Evolutionary conservation across 768 basidiomycete genomes (phyloP), one percentile per base, ranked within the genome.

Genomic region (Phylloporus sp.): DNA sequence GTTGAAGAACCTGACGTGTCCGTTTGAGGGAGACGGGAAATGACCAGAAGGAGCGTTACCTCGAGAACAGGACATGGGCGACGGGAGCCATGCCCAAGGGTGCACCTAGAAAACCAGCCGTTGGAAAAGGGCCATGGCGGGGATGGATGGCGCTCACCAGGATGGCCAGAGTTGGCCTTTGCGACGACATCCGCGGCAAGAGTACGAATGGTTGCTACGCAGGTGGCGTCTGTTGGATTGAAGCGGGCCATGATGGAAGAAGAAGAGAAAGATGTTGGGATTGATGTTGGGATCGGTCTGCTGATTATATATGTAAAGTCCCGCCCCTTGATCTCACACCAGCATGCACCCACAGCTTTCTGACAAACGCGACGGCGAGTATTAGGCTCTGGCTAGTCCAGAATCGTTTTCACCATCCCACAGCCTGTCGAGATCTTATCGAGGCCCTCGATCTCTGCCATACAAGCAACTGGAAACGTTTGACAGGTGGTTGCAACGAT

Each of bases 111-210:
- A 26, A 11, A n/a, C 1, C 21, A 7, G 33, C 32, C 10, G 38
- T 28, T 38, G 50, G 15, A 4, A 17, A 20, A 1, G 15, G 24
- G 24, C 21, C n/a, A n/a, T 42, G 14, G 26, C 5, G 5, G 5
- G 4, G 13, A 9, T 9, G 13, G 33, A 34, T 10, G 18, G n/a
- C 5, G 10, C 40, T 46, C 17, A 55, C 90, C 90, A 52, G 90
- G 92, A 69, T 94, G 92, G 48, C 92, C 92, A 57, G 90, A 92
- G 80, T 95, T 95, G 60, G 91, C 86, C 71, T 90, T 88, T 54
- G 69, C 82, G 38, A 89, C 86, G 56, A 82, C 75, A 71, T 85
- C 85, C 29, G 79, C 84, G 45, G 86, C 82, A 50, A 90, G 80
- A 33, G 81, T 78, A 49, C 86, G 82, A 67, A 87, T 89, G 45